These are phyloP conservation scores for Penicillium roqueforti DNA, from an alignment of 495 filamentous ascomycete genomes.

Conservation along the genomic window DNA sequence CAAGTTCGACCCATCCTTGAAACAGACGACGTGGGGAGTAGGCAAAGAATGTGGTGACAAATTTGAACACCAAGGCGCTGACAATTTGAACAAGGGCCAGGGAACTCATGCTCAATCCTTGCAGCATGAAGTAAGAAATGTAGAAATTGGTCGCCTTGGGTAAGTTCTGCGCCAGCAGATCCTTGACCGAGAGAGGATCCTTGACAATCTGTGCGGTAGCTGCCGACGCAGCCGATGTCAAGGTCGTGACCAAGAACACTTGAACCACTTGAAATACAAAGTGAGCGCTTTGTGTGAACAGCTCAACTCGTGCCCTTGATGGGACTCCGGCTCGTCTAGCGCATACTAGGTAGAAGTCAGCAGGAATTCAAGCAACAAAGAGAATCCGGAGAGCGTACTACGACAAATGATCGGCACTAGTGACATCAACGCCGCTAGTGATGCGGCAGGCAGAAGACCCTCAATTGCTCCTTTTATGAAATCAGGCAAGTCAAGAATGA, in stretches of 20 bases:
- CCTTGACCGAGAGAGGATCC: conserved; percentile 56
- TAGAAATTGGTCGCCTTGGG: conserved; percentile 87
- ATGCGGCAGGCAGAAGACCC: conserved; percentile 71
- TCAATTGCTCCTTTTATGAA: conserved; percentile 72
- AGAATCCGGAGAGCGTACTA: conserved; percentile 39
- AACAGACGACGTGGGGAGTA: conserved; percentile 64
- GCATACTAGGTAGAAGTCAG: conserved; percentile 48
- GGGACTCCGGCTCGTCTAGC: conserved; percentile 73
- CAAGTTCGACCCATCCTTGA: conserved; percentile 57
- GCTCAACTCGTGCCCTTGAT: conserved; percentile 70
- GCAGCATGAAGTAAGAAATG: conserved; percentile 86
- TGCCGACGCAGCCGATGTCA: conserved; percentile 70
- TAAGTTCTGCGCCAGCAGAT: conserved; percentile 65
- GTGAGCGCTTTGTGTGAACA: conserved; percentile 83
- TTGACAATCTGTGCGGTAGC: conserved; percentile 59
- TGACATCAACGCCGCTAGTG: conserved; percentile 79
- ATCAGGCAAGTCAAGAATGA: conserved; percentile 64
- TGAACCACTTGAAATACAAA: conserved; percentile 92
- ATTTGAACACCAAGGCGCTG: conserved; percentile 67
- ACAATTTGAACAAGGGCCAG: conserved; percentile 67
- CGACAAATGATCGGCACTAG: conserved; percentile 80
- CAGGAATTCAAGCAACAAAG: background rate
- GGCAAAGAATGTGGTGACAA: conserved; percentile 64
- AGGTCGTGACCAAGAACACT: conserved; percentile 79
- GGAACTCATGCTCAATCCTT: conserved; percentile 72